Evolutionary conservation across 148 eudicot species (phyloP), one percentile per base, ranked within the genome.

Genomic region (Vaccinium corymbosum): DNA sequence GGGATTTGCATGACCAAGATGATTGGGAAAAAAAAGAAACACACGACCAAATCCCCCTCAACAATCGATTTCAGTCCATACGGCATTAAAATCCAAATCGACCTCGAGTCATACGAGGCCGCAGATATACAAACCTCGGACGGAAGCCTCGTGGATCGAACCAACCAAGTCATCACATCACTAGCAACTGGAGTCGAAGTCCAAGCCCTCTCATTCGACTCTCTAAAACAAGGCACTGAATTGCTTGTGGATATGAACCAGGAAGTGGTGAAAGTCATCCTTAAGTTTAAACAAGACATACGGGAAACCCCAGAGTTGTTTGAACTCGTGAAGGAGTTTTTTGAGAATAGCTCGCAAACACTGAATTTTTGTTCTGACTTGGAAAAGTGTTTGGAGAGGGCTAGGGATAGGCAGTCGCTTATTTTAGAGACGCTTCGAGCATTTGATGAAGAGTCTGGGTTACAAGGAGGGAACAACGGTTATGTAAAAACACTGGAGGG

Each of bases 261-360:
- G 73, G 98, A 94, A 82, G 98, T 95, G 71, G 98, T 93, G 27
- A 97, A 94, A 61, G 96, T 97, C 13, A 93, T 97, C 83, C 87
- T 95, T 27, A 95, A 97, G 35, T 94, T 98, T 87, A 97, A 97
- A 93, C 90, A 94, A 85, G 99, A 97, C 16, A 95, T 97, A 66
- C 93, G 99, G 99, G 94, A 94, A 80, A 95, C 90, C 57, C 97
- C 93, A 16, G 98, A 97, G 82, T 82, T 97, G 74, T 94, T 97
- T 83, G 98, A 97, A 84, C 94, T 97, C 27, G 99, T 97, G 0
- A 98, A 97, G 79, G 99, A 97, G 86, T 97, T 95, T 86, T 97
- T 97, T 71, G 98, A 97, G 79, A 97, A 94, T 59, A 95, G 98
- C 78, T 88, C 95, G 20, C 93, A 92, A 70, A 95, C 98, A 46